A percentile compares a stretch with the other conserved stretches of the same genome.
phyloP scores from a whole-genome alignment of 139 green algal genomes.

The Yamagishiella unicocca region DNA sequence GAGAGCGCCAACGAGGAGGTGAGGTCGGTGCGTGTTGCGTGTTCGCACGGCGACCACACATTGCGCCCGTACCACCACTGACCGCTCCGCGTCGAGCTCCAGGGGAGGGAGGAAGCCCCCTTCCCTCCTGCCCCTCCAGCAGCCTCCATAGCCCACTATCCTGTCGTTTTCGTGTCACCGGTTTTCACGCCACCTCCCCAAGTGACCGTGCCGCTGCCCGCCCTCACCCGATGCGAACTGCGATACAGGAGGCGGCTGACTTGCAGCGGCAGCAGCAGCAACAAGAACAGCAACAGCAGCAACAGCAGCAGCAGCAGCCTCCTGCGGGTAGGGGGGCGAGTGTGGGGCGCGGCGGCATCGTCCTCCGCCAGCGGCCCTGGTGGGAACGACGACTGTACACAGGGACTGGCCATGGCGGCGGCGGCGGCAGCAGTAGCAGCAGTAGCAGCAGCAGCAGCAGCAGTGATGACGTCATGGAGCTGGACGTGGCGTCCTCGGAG shows the following conservation, averaged over 20 bases:
- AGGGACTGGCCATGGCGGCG: background rate
- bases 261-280: constrained; percentile 7
- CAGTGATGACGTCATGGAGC: background rate
- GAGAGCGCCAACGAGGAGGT: constrained; percentile 24
- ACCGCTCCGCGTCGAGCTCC: too few relatives aligned
- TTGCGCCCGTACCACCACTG: too few relatives aligned
- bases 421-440: background rate
- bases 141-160: too few relatives aligned
- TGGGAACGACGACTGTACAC: background rate
- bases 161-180: too few relatives aligned
- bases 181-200: too few relatives aligned
- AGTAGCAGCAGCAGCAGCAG: background rate
- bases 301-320: background rate
- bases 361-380: constrained; percentile 4
- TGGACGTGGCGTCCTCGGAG: background rate
- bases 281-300: background rate
- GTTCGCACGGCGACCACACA: too few relatives aligned
- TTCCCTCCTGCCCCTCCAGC: too few relatives aligned
- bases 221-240: too few relatives aligned
- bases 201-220: too few relatives aligned
- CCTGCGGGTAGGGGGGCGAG: background rate
- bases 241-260: background rate
- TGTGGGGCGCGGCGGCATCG: background rate
- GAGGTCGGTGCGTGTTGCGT: too few relatives aligned
- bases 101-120: too few relatives aligned